Conservation (phyloP, 1,284 basidiomycete species). For the Apiotrichum gamsii region DNA sequence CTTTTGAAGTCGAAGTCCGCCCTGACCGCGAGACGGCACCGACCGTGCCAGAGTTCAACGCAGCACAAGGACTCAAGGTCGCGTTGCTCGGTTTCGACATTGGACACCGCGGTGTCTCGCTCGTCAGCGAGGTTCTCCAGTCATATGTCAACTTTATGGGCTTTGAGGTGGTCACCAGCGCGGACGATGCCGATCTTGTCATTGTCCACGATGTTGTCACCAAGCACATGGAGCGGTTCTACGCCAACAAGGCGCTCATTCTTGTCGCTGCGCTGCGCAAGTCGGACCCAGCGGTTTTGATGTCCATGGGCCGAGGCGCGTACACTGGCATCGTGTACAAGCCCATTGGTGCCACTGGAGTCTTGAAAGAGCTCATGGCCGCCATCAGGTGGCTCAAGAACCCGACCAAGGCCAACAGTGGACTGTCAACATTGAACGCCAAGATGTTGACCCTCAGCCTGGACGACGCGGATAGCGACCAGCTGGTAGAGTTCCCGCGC, state of each 20-base stretch:
- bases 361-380: slow-evolving; percentile 57
- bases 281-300: background rate
- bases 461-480: background rate
- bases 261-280: slow-evolving; percentile 50
- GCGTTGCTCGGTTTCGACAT: slow-evolving; percentile 69
- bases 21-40: slow-evolving; percentile 48
- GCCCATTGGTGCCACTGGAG: slow-evolving; percentile 73
- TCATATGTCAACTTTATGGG: slow-evolving; percentile 76
- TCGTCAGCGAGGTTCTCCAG: slow-evolving; percentile 59
- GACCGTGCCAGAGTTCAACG: slow-evolving; percentile 18
- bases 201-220: slow-evolving; percentile 73
- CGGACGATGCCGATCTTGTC: slow-evolving; percentile 61
- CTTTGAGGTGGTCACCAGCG: slow-evolving; percentile 53
- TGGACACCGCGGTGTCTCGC: slow-evolving; percentile 60
- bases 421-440: slow-evolving; percentile 1
- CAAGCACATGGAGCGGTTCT: slow-evolving; percentile 56
- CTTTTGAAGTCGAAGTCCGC: slow-evolving; percentile 70
- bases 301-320: slow-evolving; percentile 61
- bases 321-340: slow-evolving; percentile 82
- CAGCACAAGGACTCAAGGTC: slow-evolving; percentile 53
- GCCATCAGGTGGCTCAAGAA: slow-evolving; percentile 22
- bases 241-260: slow-evolving; percentile 21
- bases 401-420: slow-evolving; percentile 18
- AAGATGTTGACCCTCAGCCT: background rate
- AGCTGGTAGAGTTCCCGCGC: background rate